Conservation (phyloP, 306 rosid genomes). For the Prunus campanulata region DNA sequence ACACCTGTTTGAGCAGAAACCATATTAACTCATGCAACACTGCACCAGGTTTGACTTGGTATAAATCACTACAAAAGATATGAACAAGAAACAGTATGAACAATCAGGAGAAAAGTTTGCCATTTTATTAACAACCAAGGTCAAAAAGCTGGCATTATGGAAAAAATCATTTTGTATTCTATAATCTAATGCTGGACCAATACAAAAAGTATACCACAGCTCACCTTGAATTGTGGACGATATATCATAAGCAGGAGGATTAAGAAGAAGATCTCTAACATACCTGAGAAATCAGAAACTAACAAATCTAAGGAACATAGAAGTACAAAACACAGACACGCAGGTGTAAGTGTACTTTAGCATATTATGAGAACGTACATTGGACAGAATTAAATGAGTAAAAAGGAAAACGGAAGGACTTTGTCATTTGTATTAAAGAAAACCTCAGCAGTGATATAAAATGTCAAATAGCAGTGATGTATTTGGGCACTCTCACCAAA, state of each 20-base stretch:
- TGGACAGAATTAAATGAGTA: background rate
- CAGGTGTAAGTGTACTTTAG: background rate
- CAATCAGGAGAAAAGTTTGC: background rate
- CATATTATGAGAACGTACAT: background rate
- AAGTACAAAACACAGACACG: background rate
- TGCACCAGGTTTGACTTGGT: background rate
- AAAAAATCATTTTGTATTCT: background rate
- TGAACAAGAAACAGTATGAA: background rate
- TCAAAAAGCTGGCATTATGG: background rate
- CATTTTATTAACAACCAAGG: background rate
- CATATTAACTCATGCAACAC: background rate
- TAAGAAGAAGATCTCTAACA: slow-evolving; percentile 81
- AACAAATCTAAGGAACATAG: slow-evolving; percentile 7
- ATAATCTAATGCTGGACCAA: background rate
- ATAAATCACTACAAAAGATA: background rate
- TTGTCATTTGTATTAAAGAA: background rate
- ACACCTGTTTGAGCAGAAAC: background rate
- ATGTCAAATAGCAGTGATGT: too few relatives aligned
- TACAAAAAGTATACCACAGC: slow-evolving; percentile 9
- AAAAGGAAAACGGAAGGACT: background rate
- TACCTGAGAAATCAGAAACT: slow-evolving; percentile 49
- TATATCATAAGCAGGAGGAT: slow-evolving; percentile 88
- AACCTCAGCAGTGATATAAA: background rate
- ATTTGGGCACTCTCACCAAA: too few relatives aligned
- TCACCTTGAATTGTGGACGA: slow-evolving; percentile 88